phyloP scores from a whole-genome alignment of 768 basidiomycete genomes.

The Panus rudis region DNA sequence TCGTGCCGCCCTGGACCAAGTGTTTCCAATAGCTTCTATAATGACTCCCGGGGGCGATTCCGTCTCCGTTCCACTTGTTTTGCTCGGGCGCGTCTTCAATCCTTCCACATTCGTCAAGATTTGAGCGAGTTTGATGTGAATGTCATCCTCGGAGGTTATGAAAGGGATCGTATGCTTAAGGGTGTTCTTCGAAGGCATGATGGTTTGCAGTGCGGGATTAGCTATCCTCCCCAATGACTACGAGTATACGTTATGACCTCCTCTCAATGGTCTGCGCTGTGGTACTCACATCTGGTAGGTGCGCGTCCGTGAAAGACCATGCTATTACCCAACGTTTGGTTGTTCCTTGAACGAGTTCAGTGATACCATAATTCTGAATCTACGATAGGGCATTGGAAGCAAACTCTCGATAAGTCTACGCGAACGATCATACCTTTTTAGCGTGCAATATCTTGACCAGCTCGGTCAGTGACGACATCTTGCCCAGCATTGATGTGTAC shows the following conservation, averaged over 20 bases:
- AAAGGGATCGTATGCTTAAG: constrained; percentile 33
- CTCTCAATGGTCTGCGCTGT: too few species aligned
- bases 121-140: too few species aligned
- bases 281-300: constrained; percentile 70
- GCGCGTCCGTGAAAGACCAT: constrained; percentile 67
- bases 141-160: background rate
- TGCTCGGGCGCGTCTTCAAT: too few species aligned
- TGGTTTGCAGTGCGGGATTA: constrained; percentile 37
- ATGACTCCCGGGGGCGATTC: constrained; percentile 3
- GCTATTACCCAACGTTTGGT: constrained; percentile 90
- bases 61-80: constrained; percentile 1
- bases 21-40: constrained; percentile 28
- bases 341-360: constrained; percentile 78
- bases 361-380: constrained; percentile 84
- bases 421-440: constrained; percentile 31
- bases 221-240: constrained; percentile 31
- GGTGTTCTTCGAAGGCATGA: constrained; percentile 55
- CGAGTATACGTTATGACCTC: background rate
- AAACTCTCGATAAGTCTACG: background rate
- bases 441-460: constrained; percentile 51
- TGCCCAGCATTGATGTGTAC: constrained; percentile 93
- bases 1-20: constrained; percentile 67
- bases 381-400: constrained; percentile 23
- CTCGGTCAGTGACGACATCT: constrained; percentile 61
- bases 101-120: too few species aligned